Evolutionary conservation across 2,329 filamentous ascomycete genomes (phyloP), one percentile per base, ranked within the genome.

Genomic region (Tolypocladium inflatum): DNA sequence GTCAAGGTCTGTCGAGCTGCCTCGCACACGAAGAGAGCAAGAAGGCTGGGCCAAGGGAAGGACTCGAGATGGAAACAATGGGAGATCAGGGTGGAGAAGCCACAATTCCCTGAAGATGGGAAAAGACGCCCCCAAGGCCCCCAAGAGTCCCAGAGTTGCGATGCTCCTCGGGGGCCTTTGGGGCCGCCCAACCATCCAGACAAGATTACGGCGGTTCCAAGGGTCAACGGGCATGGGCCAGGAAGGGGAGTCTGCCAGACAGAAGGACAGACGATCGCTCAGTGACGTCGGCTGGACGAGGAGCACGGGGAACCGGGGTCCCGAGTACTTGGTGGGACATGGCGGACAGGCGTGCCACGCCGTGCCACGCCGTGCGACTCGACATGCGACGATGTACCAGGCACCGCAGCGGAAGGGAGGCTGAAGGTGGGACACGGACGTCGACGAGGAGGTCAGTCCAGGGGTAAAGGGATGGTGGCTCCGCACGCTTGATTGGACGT

Each of bases 141-240:
- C 38, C 51, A 15, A 30, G 5, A n/a, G 50, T 37, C 33, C 7
- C 35, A 6, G 51, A 39, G 15, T 8, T 17, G 52, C 52, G 21
- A 41, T 30, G 52, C 17, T 19, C 39, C 15, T 45, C 39, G 38
- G 54, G 54, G 41, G 26, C 26, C 41, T 3, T 55, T 37, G 4
- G 23, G 48, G 48, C 48, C 30, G 33, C 21, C 26, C 48, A 21
- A 11, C 17, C 38, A n/a, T 19, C 17, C 50, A 30, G 38, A 43
- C 52, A 45, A 58, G 54, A 60, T 60, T 59, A 60, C 43, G 56
- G 52, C 33, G 50, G 55, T 59, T 57, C 55, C 57, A 60, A 57
- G 57, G 57, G 52, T 57, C 50, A 50, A 33, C 11, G 11, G 38
- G 13, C 38, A 38, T 35, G 37, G 52, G 41, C 37, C 30, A 38